Percentiles rank a stretch among this genome's conserved stretches.
phyloP scores from a whole-genome alignment of 768 basidiomycete genomes.

The Leucogyrophana mollusca region DNA sequence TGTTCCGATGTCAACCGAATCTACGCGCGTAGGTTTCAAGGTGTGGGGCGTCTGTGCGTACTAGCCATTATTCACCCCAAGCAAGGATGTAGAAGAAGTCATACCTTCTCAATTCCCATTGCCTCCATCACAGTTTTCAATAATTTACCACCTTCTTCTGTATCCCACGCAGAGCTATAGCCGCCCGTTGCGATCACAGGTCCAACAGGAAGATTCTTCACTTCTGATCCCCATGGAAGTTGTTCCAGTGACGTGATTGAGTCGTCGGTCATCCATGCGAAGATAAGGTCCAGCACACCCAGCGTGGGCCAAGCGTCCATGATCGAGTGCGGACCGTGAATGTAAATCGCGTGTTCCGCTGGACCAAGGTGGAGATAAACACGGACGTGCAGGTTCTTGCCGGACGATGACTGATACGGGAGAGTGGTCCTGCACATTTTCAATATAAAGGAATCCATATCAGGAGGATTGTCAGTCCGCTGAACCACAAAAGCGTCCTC shows the following conservation, averaged over 20 bases:
- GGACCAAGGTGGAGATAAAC: slow-evolving; percentile 13
- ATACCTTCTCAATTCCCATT: too few relatives aligned
- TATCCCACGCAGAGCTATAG: slow-evolving; percentile 14
- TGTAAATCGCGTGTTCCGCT: slow-evolving; percentile 17
- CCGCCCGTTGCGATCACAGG: slow-evolving; percentile 24
- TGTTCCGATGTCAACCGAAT: background rate
- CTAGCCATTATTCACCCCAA: too few relatives aligned
- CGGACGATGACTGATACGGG: slow-evolving; percentile 12
- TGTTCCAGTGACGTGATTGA: background rate
- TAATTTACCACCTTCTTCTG: slow-evolving; percentile 9
- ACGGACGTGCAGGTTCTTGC: slow-evolving; percentile 4
- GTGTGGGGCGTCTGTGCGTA: too few relatives aligned
- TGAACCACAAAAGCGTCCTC: slow-evolving; percentile 16
- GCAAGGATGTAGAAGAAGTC: too few relatives aligned
- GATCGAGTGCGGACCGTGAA: slow-evolving; percentile 20
- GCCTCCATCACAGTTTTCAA: background rate
- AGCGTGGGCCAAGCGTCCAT: slow-evolving; percentile 21
- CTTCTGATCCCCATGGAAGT: slow-evolving; percentile 15
- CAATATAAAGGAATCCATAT: slow-evolving; percentile 15
- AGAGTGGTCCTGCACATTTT: slow-evolving; percentile 9
- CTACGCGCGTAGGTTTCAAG: too few relatives aligned
- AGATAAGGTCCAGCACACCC: slow-evolving; percentile 17
- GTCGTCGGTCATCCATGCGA: slow-evolving; percentile 13
- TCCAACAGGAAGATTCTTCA: slow-evolving; percentile 24
- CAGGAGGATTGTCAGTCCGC: slow-evolving; percentile 12